Evolutionary conservation across 805 yeast genomes (phyloP), one percentile per base, ranked within the genome.

Genomic region (Starmerella bacillaris): DNA sequence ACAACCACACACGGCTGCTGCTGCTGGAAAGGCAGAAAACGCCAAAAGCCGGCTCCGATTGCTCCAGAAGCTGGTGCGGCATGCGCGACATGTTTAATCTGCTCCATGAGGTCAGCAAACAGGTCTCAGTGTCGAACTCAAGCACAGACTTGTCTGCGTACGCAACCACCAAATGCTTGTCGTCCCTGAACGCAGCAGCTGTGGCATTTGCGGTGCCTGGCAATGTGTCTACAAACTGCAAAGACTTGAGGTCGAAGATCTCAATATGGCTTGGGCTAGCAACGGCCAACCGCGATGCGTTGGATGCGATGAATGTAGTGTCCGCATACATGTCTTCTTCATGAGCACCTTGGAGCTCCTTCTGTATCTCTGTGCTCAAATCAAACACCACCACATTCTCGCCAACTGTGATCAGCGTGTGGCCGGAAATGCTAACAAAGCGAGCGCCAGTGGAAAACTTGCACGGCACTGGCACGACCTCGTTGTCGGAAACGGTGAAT

Each of bases 61-160:
- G 59, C 2, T 60, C 53, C 14, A 64, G 50, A 41, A 77, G 72
- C 41, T 71, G 70, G 24, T 60, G 60, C 2, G 96, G 95, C 43
- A 83, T 56, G 37, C 68, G 63, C 35, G 78, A 89, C 14, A 80
- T 67, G 54, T 82, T 82, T 35, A 66, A 59, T 42, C 71, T 70
- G 8, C 92, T 75, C 98, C 96, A 86, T 7, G 64, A 50, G 0
- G 94, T 75, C 44, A 64, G 45, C 17, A 49, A 41, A 22, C 48
- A 48, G n/a, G 45, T 39, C 7, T 37, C 42, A 14, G 64, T 44
- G 34, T 68, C 64, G 46, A 80, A 74, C 57, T 83, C 95, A 41
- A 67, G 67, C 18, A 89, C 53, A 47, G 70, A 74, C 53, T 77
- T 78, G 34, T 80, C 92, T 33, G 76, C 69, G 2, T 86, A 72